Evolutionary conservation across 1,139 yeast species (phyloP).

Genomic region (Magnusiomyces ingens): DNA sequence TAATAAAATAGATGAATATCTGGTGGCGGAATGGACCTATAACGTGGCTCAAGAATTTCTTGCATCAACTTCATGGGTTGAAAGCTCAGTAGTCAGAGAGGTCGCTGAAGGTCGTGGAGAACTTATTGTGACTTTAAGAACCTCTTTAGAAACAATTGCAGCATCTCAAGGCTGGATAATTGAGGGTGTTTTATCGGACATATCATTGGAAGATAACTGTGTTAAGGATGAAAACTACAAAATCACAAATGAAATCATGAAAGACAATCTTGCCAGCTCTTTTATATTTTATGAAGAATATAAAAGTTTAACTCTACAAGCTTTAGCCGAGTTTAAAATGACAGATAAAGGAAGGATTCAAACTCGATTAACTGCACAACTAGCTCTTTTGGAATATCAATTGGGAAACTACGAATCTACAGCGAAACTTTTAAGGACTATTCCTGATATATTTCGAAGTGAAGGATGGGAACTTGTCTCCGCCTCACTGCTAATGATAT

Average conservation of each 20-base stretch:
- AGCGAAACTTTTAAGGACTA: conserved; percentile 52
- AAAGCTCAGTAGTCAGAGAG: conserved; percentile 29
- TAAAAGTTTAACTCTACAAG: conserved; percentile 39
- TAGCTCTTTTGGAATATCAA: conserved; percentile 64
- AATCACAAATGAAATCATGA: conserved; percentile 17
- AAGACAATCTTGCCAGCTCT: conserved; percentile 22
- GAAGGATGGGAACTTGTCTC: conserved; percentile 60
- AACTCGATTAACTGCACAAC: conserved; percentile 71
- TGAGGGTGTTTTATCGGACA: conserved; percentile 41
- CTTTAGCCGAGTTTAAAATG: conserved; percentile 42
- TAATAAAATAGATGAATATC: conserved; percentile 22
- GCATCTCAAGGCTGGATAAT: conserved; percentile 33
- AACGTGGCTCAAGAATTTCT: conserved; percentile 31
- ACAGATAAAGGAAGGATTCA: conserved; percentile 56
- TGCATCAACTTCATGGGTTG: conserved; percentile 19
- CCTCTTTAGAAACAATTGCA: conserved; percentile 33
- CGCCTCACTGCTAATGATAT: conserved; percentile 53
- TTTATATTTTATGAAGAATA: conserved; percentile 33
- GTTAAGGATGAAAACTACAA: conserved; percentile 18
- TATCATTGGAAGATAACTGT: conserved; percentile 24
- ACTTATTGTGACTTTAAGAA: conserved; percentile 31
- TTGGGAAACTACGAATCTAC: conserved; percentile 54
- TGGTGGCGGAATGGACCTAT: conserved; percentile 33
- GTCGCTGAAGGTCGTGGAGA: conserved; percentile 37
- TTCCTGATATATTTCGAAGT: conserved; percentile 58